Base-by-base conservation (phyloP, 805 yeast species). In the Lipomyces sp. region DNA sequence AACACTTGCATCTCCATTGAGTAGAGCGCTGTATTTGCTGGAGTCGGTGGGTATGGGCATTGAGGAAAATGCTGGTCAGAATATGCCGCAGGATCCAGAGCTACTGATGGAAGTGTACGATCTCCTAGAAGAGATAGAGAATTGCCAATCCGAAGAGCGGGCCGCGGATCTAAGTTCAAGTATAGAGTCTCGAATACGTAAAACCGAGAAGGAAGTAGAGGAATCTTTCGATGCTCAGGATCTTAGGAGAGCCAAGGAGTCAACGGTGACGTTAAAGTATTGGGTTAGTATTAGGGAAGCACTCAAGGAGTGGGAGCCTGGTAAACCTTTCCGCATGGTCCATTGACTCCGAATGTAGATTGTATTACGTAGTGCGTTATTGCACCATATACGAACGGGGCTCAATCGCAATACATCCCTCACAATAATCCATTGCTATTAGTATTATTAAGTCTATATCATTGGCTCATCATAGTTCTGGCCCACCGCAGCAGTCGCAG, bases 211-310 rank as follows among this genome's bases (percentile, higher is more conserved):
- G 1, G 73, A 65, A 6, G 77, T 94, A 59, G 81, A 81, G 2
- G 69, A 76, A 5, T 82, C 88, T 1, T 85, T 88, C 71, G 72
- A 73, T 0, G 35, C 73, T 1, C 66, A 80, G n/a, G 82, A 87
- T 57, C 86, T 86, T 80, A 85, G 86, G 10, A 73, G 77, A 0
- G 89, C 94, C 13, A 86, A 89, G 60, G 77, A 83, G 62, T 87
- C 86, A 66, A 88, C 96, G 0, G 85, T 92, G 32, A 85, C 84
- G 69, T 79, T 94, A 69, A 90, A 90, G 76, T 94, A 92, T 75
- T 92, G 97, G 96, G 81, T 82, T 59, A 93, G 90, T 74, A 86
- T 94, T 42, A 85, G 85, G 59, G 83, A 83, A 53, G 92, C 91
- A 4, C 83, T 92, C 55, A 86, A 85, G 39, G 76, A 92, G 51